A percentile compares a stretch with the other conserved stretches of the same genome.
Conservation (phyloP, 2,329 filamentous ascomycete genomes). For the Colletotrichum paranaense region DNA sequence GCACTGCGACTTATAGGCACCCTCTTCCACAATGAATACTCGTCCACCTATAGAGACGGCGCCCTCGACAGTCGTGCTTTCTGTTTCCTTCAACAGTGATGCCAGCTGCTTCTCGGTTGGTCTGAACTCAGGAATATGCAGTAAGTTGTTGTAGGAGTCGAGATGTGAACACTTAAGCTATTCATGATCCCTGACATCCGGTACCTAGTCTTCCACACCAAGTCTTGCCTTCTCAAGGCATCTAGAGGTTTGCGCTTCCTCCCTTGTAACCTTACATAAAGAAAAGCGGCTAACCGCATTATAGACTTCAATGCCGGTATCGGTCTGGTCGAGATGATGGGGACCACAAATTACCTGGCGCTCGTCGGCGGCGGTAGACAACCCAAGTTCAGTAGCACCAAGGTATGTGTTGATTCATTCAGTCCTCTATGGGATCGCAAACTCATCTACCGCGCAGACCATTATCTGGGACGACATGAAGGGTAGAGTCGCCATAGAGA, state of each 20-base stretch:
- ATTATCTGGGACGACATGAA: slow-evolving; percentile 93
- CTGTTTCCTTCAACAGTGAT: slow-evolving; percentile 87
- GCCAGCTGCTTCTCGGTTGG: slow-evolving; percentile 88
- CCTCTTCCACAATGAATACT: slow-evolving; percentile 78
- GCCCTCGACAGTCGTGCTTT: slow-evolving; percentile 79
- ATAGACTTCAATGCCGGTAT: slow-evolving; percentile 85
- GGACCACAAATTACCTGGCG: slow-evolving; percentile 86
- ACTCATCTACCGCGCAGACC: slow-evolving; percentile 57
- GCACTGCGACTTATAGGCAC: slow-evolving; percentile 15
- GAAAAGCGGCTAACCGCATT: background rate
- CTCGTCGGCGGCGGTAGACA: slow-evolving; percentile 88
- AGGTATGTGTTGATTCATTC: slow-evolving; percentile 59
- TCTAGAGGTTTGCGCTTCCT: slow-evolving; percentile 52
- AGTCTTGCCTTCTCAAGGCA: slow-evolving; percentile 76
- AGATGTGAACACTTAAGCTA: background rate
- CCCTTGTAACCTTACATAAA: background rate
- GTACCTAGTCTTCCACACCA: slow-evolving; percentile 75
- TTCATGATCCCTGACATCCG: slow-evolving; percentile 40
- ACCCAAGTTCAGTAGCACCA: slow-evolving; percentile 89
- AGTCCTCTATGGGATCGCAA: background rate
- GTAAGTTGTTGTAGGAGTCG: slow-evolving; percentile 61
- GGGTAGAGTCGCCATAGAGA: slow-evolving; percentile 76
- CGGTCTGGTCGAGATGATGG: slow-evolving; percentile 87
- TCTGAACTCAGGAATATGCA: slow-evolving; percentile 85
- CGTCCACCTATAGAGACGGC: slow-evolving; percentile 85